Conservation (phyloP, 2,329 filamentous ascomycete species). For the Fusarium continuum region DNA sequence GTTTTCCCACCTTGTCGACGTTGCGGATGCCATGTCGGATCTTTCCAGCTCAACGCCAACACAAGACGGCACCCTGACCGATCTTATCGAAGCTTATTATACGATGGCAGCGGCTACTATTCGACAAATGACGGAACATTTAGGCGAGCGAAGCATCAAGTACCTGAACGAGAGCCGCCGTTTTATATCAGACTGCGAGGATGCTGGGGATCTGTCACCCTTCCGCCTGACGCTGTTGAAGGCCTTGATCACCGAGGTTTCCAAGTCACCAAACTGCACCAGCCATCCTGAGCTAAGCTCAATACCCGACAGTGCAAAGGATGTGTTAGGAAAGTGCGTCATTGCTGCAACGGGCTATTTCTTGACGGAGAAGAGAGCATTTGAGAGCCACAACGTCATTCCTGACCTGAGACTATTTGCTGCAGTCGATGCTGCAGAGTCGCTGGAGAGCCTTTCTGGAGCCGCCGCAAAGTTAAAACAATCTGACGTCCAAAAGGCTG, state of each 20-base stretch:
- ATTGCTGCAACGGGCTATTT: conserved; percentile 41
- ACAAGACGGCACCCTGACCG: conserved; percentile 42
- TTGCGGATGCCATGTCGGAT: conserved; percentile 48
- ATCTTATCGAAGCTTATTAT: conserved; percentile 48
- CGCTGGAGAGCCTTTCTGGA: conserved; percentile 34
- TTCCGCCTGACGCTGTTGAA: conserved; percentile 51
- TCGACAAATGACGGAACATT: conserved; percentile 56
- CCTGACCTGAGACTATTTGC: conserved; percentile 46
- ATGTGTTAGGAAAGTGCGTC: conserved; percentile 43
- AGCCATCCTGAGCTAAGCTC: conserved; percentile 38
- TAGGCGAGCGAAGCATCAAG: conserved; percentile 54
- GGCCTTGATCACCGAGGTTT: conserved; percentile 44
- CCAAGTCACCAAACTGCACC: conserved; percentile 41
- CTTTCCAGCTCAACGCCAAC: conserved; percentile 39
- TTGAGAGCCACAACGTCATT: conserved; percentile 34
- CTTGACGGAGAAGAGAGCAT: conserved; percentile 45
- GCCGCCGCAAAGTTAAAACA: conserved; percentile 43
- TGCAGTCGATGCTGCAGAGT: conserved; percentile 47
- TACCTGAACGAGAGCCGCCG: conserved; percentile 49
- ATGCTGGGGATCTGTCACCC: conserved; percentile 40
- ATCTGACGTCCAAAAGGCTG: conserved; percentile 48
- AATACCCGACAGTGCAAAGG: conserved; percentile 40
- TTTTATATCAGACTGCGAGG: conserved; percentile 42
- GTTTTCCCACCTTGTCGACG: conserved; percentile 50
- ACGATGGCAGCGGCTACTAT: conserved; percentile 47